Base-by-base conservation (phyloP, 805 yeast genomes). In the Sugiyamaella americana region DNA sequence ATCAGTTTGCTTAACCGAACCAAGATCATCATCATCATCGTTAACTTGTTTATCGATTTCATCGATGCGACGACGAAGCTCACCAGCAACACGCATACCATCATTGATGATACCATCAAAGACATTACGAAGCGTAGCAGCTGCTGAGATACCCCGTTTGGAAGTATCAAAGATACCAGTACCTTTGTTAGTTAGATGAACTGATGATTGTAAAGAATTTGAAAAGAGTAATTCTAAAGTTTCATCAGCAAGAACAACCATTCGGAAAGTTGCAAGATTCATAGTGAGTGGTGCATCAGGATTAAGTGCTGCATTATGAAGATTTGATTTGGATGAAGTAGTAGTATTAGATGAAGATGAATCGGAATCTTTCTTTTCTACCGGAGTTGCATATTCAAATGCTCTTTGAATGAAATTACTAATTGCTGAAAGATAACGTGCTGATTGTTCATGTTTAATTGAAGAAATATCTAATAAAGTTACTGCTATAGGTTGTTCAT, bases 221-320 rank as follows among this genome's bases (percentile, higher is more conserved):
- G 86, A 73, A 66, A 93, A 93, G 51, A 91, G 79, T 36, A 84
- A 70, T 63, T 93, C 98, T 55, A 87, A 84, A 0, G 96, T 85
- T 58, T 88, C 98, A 62, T 89, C 96, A 0, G 98, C 97, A 4
- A 91, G 69, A 4, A 93, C 69, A 1, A 93, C 94, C 98, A 91
- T 91, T 51, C 98, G 71, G 67, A 91, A 91, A 0, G 96, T 88
- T 0, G 98, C 87, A 16, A 87, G 68, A 44, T 84, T 85, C 44
- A 89, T 73, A 48, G 69, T 78, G 6, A 82, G 79, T 1, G 95
- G 95, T 26, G 81, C 76, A 26, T 76, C 72, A 2, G 96, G 96
- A 59, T 87, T 86, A 34, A 87, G 67, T 0, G 95, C 96, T 3
- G 79, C 86, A 59, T 88, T 87, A 22, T 71, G 71, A 3, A 35